Evolutionary conservation across 331 rosid genomes (phyloP).

Genomic region (Erythrophleum ivorense): DNA sequence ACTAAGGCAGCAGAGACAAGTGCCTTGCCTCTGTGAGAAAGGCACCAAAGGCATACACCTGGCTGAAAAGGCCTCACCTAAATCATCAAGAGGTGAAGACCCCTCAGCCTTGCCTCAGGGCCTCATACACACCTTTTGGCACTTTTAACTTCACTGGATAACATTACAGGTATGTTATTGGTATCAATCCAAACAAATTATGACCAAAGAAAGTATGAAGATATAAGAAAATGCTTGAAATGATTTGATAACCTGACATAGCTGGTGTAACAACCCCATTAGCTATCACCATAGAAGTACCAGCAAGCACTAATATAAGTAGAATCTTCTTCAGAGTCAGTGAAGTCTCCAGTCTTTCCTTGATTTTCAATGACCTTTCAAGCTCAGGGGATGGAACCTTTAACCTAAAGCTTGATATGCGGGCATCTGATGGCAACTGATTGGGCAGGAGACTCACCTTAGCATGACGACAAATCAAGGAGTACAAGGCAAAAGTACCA

Average conservation of each 20-base stretch:
- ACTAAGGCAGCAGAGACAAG: conserved; percentile 1
- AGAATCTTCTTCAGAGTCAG: conserved; percentile 85
- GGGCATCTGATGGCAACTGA: conserved; percentile 95
- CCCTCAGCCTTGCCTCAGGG: conserved; percentile 26
- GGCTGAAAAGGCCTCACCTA: conserved; percentile 19
- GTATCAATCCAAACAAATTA: conserved; percentile 37
- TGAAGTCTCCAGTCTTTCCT: conserved; percentile 91
- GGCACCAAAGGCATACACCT: neutral
- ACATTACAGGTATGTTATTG: conserved; percentile 23
- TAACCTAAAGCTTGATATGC: conserved; percentile 93
- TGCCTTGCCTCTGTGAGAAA: conserved; percentile 4
- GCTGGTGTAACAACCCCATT: conserved; percentile 98
- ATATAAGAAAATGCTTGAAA: conserved; percentile 18
- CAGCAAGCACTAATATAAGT: conserved; percentile 88
- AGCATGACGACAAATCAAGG: conserved; percentile 98
- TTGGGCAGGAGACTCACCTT: conserved; percentile 99
- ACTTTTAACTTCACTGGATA: conserved; percentile 5
- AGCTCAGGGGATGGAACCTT: conserved; percentile 97
- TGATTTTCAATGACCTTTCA: conserved; percentile 93
- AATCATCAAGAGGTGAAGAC: conserved; percentile 7
- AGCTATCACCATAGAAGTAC: conserved; percentile 98
- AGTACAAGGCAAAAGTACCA: conserved; percentile 98
- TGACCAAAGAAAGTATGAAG: conserved; percentile 27
- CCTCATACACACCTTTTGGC: neutral
- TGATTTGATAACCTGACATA: conserved; percentile 77